Evolutionary conservation across 345 rosid genomes (phyloP).

Genomic region (Punica granatum): DNA sequence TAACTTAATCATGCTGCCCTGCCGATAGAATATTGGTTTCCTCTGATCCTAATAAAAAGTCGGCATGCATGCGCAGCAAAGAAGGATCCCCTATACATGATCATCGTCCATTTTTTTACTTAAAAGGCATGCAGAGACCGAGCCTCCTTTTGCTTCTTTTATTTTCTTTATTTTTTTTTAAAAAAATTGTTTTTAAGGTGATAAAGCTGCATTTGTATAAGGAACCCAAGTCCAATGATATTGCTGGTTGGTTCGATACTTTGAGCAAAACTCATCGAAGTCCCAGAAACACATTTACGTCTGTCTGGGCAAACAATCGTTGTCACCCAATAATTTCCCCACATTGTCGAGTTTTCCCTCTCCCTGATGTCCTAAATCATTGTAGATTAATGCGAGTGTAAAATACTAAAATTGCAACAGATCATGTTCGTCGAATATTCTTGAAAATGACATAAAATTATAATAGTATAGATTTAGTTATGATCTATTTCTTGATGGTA

Average conservation of each 20-base stretch:
- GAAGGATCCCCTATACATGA: neutral
- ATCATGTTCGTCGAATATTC: too few relatives aligned
- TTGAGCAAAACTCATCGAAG: neutral
- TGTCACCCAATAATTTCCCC: neutral
- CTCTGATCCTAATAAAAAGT: neutral
- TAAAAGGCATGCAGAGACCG: neutral
- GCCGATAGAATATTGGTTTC: too few relatives aligned
- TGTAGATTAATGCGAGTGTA: neutral
- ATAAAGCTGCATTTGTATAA: neutral
- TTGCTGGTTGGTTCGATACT: neutral
- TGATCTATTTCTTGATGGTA: too few relatives aligned
- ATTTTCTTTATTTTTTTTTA: neutral
- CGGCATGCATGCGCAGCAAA: conserved; percentile 4
- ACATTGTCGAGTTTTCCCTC: neutral
- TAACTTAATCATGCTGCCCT: too few relatives aligned
- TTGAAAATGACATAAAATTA: too few relatives aligned
- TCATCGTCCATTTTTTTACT: neutral
- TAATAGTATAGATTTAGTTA: too few relatives aligned
- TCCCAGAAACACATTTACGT: neutral
- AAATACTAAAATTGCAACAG: too few relatives aligned
- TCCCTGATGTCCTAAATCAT: neutral
- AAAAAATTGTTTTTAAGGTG: neutral
- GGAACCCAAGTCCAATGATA: neutral
- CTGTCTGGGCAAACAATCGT: neutral
- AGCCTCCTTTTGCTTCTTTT: neutral